These are phyloP conservation scores for Bullera alba DNA, from an alignment of 768 basidiomycete species.

Conservation along the genomic window DNA sequence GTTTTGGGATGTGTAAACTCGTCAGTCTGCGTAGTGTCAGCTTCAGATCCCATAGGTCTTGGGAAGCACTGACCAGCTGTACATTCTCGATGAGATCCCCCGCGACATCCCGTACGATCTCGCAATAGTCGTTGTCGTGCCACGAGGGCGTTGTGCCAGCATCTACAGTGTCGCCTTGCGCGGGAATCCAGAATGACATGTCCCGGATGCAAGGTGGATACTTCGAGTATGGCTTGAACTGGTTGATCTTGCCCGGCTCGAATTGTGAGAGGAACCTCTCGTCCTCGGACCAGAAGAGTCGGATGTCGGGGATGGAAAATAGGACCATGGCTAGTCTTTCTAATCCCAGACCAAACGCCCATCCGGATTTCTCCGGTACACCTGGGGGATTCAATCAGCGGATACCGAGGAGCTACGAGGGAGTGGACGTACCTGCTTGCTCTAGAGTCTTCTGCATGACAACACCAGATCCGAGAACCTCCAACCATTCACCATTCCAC, in stretches of 20 bases:
- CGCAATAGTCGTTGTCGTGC: slow-evolving; percentile 96
- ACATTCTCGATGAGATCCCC: slow-evolving; percentile 91
- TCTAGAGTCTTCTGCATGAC: slow-evolving; percentile 82
- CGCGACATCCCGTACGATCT: slow-evolving; percentile 82
- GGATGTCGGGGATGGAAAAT: slow-evolving; percentile 93
- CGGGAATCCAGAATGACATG: slow-evolving; percentile 77
- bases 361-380: slow-evolving; percentile 70
- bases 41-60: not conserved
- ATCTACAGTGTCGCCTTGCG: slow-evolving; percentile 51
- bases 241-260: slow-evolving; percentile 59
- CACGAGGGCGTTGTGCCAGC: slow-evolving; percentile 53
- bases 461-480: slow-evolving; percentile 90
- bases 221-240: slow-evolving; percentile 85
- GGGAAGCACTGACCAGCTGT: slow-evolving; percentile 65
- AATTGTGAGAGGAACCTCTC: slow-evolving; percentile 83
- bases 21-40: slow-evolving; percentile 61
- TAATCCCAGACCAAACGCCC: slow-evolving; percentile 96
- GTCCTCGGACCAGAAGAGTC: slow-evolving; percentile 93
- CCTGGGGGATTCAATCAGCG: slow-evolving; percentile 46
- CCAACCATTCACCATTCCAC: slow-evolving; percentile 93
- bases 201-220: slow-evolving; percentile 92
- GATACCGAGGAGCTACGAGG: slow-evolving; percentile 32
- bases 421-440: slow-evolving; percentile 61
- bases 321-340: slow-evolving; percentile 98
- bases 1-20: slow-evolving; percentile 85